phyloP scores from a whole-genome alignment of 495 filamentous ascomycete species.

The Stereocaulon alpinum region DNA sequence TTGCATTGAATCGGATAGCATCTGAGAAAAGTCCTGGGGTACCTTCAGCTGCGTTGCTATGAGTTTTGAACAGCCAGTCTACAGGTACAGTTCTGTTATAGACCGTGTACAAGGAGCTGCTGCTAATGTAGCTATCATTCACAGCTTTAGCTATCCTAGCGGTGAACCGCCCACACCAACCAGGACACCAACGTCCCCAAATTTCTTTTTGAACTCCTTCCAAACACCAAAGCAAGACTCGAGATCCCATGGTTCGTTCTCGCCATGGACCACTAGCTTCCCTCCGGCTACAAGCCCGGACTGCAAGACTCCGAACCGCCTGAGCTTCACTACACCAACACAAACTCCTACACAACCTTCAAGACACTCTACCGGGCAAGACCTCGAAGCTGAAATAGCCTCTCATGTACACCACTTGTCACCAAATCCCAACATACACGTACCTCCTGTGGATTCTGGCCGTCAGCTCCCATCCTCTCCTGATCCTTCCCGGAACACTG shows the following conservation, averaged over 20 bases:
- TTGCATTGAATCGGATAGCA: background rate
- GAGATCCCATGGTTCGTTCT: conserved; percentile 40
- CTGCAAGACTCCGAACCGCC: conserved; percentile 41
- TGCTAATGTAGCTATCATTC: conserved; percentile 9
- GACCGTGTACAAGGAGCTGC: background rate
- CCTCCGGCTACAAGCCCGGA: conserved; percentile 45
- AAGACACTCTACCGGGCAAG: conserved; percentile 21
- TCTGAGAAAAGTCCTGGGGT: background rate
- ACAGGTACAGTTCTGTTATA: conserved; percentile 46
- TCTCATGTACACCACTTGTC: conserved; percentile 50
- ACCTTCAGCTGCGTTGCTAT: conserved; percentile 32
- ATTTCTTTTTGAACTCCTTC: conserved; percentile 53
- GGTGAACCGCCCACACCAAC: conserved; percentile 69
- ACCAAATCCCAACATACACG: conserved; percentile 38
- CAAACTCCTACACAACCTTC: conserved; percentile 25
- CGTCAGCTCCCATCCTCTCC: conserved; percentile 48
- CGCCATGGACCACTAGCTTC: conserved; percentile 45
- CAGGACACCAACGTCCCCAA: conserved; percentile 57
- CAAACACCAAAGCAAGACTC: conserved; percentile 56
- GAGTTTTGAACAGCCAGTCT: conserved; percentile 65
- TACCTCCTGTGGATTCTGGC: conserved; percentile 49
- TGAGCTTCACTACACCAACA: conserved; percentile 24
- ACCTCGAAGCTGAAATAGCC: conserved; percentile 36
- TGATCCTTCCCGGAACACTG: conserved; percentile 33
- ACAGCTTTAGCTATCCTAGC: conserved; percentile 67